phyloP scores from a whole-genome alignment of 192 early-diverging fungal genomes.

The Dispira simplex region DNA sequence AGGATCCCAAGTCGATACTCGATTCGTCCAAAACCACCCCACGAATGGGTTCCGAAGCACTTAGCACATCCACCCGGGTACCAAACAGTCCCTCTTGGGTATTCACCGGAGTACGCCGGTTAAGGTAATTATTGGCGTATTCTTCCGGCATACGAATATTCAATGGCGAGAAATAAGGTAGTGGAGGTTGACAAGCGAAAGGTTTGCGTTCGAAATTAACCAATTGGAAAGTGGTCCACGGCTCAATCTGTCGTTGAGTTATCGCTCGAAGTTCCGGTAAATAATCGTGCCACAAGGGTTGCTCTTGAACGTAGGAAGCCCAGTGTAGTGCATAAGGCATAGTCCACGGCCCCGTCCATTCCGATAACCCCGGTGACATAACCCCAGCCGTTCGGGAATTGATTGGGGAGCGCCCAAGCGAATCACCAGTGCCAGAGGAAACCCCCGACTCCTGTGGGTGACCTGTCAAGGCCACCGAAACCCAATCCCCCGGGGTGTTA shows the following conservation, averaged over 20 bases:
- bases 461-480: no score
- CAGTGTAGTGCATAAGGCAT: background rate
- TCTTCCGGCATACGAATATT: constrained; percentile 3
- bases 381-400: no score
- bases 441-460: no score
- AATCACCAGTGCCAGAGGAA: no score
- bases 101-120: background rate
- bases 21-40: background rate
- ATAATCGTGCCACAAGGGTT: background rate
- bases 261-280: background rate
- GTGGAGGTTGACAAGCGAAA: constrained; percentile 8
- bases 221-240: background rate
- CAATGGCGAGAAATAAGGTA: constrained; percentile 1
- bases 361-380: no score
- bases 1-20: constrained; percentile 10
- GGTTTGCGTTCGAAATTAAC: constrained; percentile 7
- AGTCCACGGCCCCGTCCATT: no score
- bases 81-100: constrained; percentile 8
- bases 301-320: background rate
- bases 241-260: background rate
- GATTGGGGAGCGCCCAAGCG: no score
- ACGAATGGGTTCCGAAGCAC: constrained; percentile 4
- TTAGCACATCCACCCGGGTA: background rate
- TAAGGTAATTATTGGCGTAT: constrained; percentile 12
- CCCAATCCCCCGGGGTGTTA: no score